Evolutionary conservation across 2,329 filamentous ascomycete species (phyloP).

Genomic region (Pezicula carpinea): DNA sequence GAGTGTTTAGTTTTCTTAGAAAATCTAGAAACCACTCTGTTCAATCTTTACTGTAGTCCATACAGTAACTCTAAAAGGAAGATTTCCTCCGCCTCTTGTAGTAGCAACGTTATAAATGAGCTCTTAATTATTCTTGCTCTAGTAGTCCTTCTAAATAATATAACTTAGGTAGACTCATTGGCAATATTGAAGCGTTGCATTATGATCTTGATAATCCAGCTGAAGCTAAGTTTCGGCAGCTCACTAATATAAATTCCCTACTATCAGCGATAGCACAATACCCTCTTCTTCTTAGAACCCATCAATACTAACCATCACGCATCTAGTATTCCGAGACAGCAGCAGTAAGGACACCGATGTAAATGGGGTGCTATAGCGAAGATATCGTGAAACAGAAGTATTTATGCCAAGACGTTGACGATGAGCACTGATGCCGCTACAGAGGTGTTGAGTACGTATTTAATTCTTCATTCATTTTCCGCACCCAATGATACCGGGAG

Average conservation of each 20-base stretch:
- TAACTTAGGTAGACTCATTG: no score
- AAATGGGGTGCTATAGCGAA: slow-evolving; percentile 21
- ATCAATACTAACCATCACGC: background rate
- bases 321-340: slow-evolving; percentile 14
- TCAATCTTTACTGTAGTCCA: no score
- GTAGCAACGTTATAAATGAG: no score
- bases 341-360: slow-evolving; percentile 19
- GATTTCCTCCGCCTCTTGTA: no score
- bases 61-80: no score
- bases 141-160: no score
- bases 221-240: slow-evolving; percentile 24
- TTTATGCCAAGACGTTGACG: slow-evolving; percentile 20
- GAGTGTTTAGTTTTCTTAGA: no score
- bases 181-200: slow-evolving; percentile 13
- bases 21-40: no score
- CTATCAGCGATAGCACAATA: no score
- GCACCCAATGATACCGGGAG: background rate
- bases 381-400: slow-evolving; percentile 23
- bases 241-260: slow-evolving; percentile 24
- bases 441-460: slow-evolving; percentile 19
- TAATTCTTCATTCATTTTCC: background rate
- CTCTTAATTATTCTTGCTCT: no score
- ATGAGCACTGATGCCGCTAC: slow-evolving; percentile 15
- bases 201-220: slow-evolving; percentile 21
- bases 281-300: no score